Evolutionary conservation across 345 rosid genomes (phyloP).

Genomic region (Heritiera fomes): DNA sequence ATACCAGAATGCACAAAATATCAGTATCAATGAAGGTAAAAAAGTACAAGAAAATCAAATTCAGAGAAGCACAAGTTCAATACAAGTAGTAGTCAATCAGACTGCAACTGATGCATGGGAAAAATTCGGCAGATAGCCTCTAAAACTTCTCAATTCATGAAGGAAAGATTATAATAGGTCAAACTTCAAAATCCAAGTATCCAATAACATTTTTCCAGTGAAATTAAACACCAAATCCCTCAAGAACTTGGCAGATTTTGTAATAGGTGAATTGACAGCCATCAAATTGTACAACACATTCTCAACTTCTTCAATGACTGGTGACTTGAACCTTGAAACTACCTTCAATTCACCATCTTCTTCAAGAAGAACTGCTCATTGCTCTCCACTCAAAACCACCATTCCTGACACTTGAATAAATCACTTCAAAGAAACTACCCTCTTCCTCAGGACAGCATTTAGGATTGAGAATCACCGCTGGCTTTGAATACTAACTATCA

Average conservation of each 20-base stretch:
- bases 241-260: slow-evolving; percentile 78
- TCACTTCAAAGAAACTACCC: slow-evolving; percentile 63
- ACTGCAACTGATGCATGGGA: not conserved
- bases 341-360: slow-evolving; percentile 62
- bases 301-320: slow-evolving; percentile 76
- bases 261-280: slow-evolving; percentile 85
- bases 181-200: not conserved
- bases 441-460: slow-evolving; percentile 70
- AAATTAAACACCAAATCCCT: slow-evolving; percentile 66
- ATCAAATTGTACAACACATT: slow-evolving; percentile 73
- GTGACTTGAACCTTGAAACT: slow-evolving; percentile 67
- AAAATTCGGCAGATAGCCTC: not conserved
- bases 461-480: slow-evolving; percentile 73
- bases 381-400: slow-evolving; percentile 78
- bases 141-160: not conserved
- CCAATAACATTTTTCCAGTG: slow-evolving; percentile 58
- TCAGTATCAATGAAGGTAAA: no score
- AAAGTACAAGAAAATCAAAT: no score
- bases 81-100: not conserved
- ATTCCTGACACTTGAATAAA: slow-evolving; percentile 71
- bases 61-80: no score
- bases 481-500: slow-evolving; percentile 53
- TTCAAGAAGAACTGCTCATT: slow-evolving; percentile 70
- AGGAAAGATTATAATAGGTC: not conserved
- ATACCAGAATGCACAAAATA: no score